Conservation (phyloP, 352 stramenopile genomes). For the Pythium pectinolyticum region DNA sequence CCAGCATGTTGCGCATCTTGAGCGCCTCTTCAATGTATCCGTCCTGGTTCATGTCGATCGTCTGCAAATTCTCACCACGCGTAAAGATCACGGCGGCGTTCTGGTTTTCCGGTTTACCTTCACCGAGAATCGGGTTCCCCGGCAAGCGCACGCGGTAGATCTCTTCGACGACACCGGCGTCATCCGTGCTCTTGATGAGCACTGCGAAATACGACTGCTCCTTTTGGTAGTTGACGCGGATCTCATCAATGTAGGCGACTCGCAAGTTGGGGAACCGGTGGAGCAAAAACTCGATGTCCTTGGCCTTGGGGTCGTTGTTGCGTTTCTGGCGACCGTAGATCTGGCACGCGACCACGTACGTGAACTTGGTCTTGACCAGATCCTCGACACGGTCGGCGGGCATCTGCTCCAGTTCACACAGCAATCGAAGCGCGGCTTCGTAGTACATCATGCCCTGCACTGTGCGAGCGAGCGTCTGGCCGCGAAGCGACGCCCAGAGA, state of each 20-base stretch:
- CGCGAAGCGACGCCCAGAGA: conserved; percentile 97
- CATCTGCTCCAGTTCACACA: conserved; percentile 95
- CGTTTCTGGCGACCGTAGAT: conserved; percentile 98
- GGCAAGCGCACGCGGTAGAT: conserved; percentile 97
- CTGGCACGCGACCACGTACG: conserved; percentile 98
- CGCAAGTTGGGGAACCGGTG: conserved; percentile 96
- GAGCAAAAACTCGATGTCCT: conserved; percentile 98
- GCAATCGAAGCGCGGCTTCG: conserved; percentile 96
- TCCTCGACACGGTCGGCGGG: conserved; percentile 92
- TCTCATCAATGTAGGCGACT: conserved; percentile 98
- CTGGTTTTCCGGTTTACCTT: conserved; percentile 99
- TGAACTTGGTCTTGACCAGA: conserved; percentile 98
- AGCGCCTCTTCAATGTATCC: conserved; percentile 98
- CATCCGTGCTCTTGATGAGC: conserved; percentile 93
- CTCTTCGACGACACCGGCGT: conserved; percentile 78
- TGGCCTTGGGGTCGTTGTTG: conserved; percentile 97
- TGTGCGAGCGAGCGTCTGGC: conserved; percentile 96
- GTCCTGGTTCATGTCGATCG: conserved; percentile 99
- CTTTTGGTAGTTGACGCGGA: conserved; percentile 94
- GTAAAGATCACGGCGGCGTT: conserved; percentile 99
- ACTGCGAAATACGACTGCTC: conserved; percentile 97
- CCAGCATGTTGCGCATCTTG: conserved; percentile 98
- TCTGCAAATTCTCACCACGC: conserved; percentile 96
- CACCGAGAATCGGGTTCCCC: conserved; percentile 97
- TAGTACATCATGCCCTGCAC: conserved; percentile 99